phyloP scores from a whole-genome alignment of 805 yeast species.

The Kodamaea jinghongensis region DNA sequence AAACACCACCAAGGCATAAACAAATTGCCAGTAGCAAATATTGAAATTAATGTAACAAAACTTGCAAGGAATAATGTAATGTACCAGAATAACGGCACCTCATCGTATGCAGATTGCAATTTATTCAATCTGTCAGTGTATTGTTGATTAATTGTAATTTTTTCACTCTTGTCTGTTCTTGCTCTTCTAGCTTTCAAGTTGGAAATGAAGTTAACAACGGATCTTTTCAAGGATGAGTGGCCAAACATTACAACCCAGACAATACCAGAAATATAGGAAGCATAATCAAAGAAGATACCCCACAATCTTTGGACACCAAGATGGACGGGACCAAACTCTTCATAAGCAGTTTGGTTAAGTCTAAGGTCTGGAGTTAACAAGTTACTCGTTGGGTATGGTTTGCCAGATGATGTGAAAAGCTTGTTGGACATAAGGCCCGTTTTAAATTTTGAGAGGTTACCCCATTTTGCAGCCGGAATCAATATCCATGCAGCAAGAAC shows the following conservation, averaged over 20 bases:
- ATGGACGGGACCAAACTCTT: conserved; percentile 20
- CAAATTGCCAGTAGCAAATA: conserved; percentile 29
- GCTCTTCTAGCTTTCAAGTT: conserved; percentile 11
- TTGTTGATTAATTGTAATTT: conserved; percentile 14
- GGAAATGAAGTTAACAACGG: conserved; percentile 8
- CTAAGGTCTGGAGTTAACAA: conserved; percentile 17
- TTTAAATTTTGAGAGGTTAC: conserved; percentile 16
- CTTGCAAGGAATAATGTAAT: conserved; percentile 31
- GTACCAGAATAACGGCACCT: conserved; percentile 45
- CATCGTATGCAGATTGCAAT: conserved; percentile 35
- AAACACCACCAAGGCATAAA: conserved; percentile 23
- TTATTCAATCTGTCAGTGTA: conserved; percentile 44
- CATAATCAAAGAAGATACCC: conserved; percentile 27
- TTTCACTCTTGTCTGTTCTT: conserved; percentile 4
- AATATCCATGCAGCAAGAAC: conserved; percentile 23
- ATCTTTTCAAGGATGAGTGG: conserved; percentile 11
- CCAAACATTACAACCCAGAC: conserved; percentile 24
- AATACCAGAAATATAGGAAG: conserved; percentile 22
- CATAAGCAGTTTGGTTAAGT: conserved; percentile 22
- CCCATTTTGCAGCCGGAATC: conserved; percentile 26
- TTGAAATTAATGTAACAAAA: conserved; percentile 29
- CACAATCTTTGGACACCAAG: conserved; percentile 26
- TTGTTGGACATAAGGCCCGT: conserved; percentile 24
- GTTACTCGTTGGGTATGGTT: conserved; percentile 18
- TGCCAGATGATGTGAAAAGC: conserved; percentile 18